Base-by-base conservation (phyloP, 441 rosid genomes). In the Daphne laureola region DNA sequence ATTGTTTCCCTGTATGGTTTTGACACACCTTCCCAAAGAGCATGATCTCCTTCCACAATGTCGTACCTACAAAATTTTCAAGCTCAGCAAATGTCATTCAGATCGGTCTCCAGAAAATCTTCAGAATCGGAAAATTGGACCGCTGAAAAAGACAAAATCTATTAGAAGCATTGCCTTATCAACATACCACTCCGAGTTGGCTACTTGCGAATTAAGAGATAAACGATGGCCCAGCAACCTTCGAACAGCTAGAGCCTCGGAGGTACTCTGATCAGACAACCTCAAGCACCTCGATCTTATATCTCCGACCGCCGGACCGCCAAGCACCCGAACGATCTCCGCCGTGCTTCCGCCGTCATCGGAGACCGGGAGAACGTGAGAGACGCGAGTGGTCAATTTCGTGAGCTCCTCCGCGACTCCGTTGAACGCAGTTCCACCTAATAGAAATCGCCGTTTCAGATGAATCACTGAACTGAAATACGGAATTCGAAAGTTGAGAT, bases 321-420 rank as follows among this genome's bases (percentile, higher is more conserved):
- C 96, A 4, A 88, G 90, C 17, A 92, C 95, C 46, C 96, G 87
- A 57, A 92, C 96, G 57, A 92, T 88, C 83, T 92, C 96, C 14
- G 96, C 98, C 0, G 96, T 92, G 46, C 96, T 88, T 58, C 98
- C 98, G 2, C 98, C 96, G 58, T 92, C 96, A 49, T 92, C 96
- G 52, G 96, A 92, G 27, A 92, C 98, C 35, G 96, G 98, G 57
- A 92, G 87, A 54, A 91, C 95, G 62, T 92, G 95, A 40, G 96
- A 81, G 4, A 92, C 94, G 36, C 91, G 78, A 7, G 90, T 84
- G 17, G 98, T 92, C 52, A 92, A 48, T 57, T 57, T 77, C 86
- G 84, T 88, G 47, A 92, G 83, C 71, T 88, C 96, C 67, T 92
- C 96, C 16, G 86, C 93, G n/a, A 92, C 95, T 53, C 98, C 95